Base-by-base conservation (phyloP, 306 rosid species). In the Prinsepia uniflora region DNA sequence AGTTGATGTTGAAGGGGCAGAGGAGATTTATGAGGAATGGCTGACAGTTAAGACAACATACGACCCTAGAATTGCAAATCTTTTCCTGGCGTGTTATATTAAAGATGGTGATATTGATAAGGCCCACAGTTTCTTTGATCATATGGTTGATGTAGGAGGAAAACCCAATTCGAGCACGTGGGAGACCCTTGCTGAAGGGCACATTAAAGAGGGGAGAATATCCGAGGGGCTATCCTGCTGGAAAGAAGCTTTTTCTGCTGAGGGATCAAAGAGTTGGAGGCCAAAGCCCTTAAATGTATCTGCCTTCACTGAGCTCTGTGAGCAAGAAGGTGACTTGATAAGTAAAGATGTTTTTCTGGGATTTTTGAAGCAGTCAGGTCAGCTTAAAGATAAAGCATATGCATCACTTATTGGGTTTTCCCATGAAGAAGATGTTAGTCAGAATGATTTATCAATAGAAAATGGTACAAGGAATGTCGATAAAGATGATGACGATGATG, bases 31-130 rank as follows among this genome's bases (percentile, higher is more conserved):
- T 42, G 78, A 83, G 75, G 96, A 95, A 78, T 94, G 99, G 99
- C 60, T 86, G 81, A 81, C 77, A 0, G 90, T 87, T 10, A 91
- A 76, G 62, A 46, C 83, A 1, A 63, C 84, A n/a, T 86, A 82
- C 67, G 99, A 94, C 78, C 94, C 97, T 76, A 79, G 99, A 82
- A 75, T 94, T 9, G 88, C 79, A 64, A 94, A 94, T 80, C 90
- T 91, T 77, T 80, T 94, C 62, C 70, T 94, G 17, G 72, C 70
- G 39, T 83, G 80, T 90, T 81, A 86, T 80, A 74, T 85, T 34
- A 88, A 72, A 68, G 78, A 82, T 0, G 85, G 90, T 6, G 40
- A 80, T 70, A 70, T 75, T 15, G 91, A 86, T 52, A 91, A 82
- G 82, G 95, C 89, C 52, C 54, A 70, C 40, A 66, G 71, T 74